Percentiles rank a stretch among this genome's conserved stretches.
These are phyloP conservation scores for Apiotrichum gamsii DNA, from an alignment of 1,284 basidiomycete genomes.

Conservation along the genomic window DNA sequence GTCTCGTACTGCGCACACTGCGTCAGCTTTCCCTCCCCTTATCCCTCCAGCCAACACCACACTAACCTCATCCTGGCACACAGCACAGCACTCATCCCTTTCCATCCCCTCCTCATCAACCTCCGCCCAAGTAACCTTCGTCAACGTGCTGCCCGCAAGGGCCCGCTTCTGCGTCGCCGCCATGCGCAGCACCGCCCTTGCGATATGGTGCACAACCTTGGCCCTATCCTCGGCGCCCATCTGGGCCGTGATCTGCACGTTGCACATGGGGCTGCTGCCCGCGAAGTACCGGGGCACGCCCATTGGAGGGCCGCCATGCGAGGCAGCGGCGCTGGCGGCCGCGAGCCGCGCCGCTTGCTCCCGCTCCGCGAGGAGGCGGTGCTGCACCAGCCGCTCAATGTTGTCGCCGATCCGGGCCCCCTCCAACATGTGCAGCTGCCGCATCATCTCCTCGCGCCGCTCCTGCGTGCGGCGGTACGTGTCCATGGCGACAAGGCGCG, in stretches of 20 bases:
- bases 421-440: too few species aligned
- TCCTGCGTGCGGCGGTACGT: too few species aligned
- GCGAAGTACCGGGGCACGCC: too few species aligned
- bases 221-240: neutral
- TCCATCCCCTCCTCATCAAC: constrained; percentile 16
- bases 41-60: constrained; percentile 9
- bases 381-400: too few species aligned
- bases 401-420: too few species aligned
- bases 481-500: too few species aligned
- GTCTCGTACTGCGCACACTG: constrained; percentile 25
- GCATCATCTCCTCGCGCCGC: too few species aligned
- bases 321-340: too few species aligned
- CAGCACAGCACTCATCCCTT: constrained; percentile 31
- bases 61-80: constrained; percentile 16
- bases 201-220: neutral
- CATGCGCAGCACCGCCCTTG: neutral
- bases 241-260: neutral
- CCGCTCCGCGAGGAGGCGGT: too few species aligned
- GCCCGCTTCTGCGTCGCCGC: neutral
- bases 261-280: too few species aligned
- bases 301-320: too few species aligned
- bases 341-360: neutral
- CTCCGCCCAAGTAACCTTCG: neutral
- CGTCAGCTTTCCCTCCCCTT: constrained; percentile 18
- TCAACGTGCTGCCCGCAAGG: neutral